phyloP scores from a whole-genome alignment of 257 asterid genomes.

The Craterostigma plantagineum region DNA sequence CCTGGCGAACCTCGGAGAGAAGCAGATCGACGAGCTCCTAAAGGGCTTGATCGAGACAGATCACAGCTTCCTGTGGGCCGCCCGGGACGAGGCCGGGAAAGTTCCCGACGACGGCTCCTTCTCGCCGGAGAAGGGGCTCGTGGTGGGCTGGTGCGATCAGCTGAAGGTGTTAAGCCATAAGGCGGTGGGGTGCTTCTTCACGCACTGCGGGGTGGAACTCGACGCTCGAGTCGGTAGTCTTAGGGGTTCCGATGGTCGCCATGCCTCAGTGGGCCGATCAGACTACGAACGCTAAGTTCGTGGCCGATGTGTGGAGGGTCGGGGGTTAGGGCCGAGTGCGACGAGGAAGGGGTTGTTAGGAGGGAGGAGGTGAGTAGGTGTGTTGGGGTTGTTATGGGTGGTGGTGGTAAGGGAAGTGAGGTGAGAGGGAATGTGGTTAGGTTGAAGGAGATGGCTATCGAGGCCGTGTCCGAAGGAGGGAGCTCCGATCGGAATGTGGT shows the following conservation, averaged over 20 bases:
- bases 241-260: constrained; percentile 25
- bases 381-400: constrained; percentile 14
- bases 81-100: neutral
- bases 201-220: constrained; percentile 55
- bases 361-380: constrained; percentile 15
- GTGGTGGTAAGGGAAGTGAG: constrained; percentile 13
- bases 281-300: constrained; percentile 20
- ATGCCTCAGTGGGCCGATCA: constrained; percentile 37
- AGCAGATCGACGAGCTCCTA: neutral
- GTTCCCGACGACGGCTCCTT: neutral
- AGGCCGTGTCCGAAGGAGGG: no score
- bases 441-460: no score
- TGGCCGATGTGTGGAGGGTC: constrained; percentile 20
- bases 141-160: constrained; percentile 16
- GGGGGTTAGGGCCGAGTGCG: constrained; percentile 19
- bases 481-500: no score
- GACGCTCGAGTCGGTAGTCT: constrained; percentile 23
- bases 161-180: constrained; percentile 12
- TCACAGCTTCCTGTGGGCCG: neutral
- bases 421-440: neutral
- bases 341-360: constrained; percentile 15
- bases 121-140: constrained; percentile 4
- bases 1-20: neutral
- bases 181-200: constrained; percentile 26
- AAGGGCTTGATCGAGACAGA: neutral